Conservation (phyloP, 441 rosid species). For the Isatis lusitanica region DNA sequence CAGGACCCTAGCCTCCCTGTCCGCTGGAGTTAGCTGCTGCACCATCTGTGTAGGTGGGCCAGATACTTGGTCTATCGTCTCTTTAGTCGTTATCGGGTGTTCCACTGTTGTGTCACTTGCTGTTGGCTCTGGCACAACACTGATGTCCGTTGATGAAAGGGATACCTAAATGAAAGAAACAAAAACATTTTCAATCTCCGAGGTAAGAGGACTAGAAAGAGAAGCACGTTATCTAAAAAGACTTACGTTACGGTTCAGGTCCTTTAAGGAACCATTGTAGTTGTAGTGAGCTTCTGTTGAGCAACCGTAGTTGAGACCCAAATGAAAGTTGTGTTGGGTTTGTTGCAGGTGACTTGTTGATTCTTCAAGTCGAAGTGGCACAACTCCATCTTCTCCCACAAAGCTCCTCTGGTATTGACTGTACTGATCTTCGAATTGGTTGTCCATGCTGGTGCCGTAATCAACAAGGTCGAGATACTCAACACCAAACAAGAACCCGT, state of each 20-base stretch:
- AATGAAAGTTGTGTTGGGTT: constrained; percentile 47
- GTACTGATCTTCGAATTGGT: constrained; percentile 45
- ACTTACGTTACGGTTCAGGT: constrained; percentile 11
- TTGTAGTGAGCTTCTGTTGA: constrained; percentile 49
- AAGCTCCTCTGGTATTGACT: constrained; percentile 48
- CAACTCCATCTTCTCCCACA: constrained; percentile 72
- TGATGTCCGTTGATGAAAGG: constrained; percentile 61
- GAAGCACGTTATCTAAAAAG: not conserved
- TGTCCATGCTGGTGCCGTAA: constrained; percentile 55
- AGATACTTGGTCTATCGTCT: constrained; percentile 60
- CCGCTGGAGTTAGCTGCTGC: constrained; percentile 66
- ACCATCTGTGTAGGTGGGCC: constrained; percentile 53
- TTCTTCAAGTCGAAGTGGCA: constrained; percentile 60
- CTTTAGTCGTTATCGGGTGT: constrained; percentile 52
- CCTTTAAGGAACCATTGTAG: constrained; percentile 50
- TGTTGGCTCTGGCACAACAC: constrained; percentile 73
- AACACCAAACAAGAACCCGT: constrained; percentile 58
- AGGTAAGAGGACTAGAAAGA: not conserved
- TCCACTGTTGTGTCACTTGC: constrained; percentile 58
- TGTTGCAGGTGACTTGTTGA: constrained; percentile 48
- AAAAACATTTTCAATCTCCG: not conserved
- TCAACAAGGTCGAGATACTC: constrained; percentile 81
- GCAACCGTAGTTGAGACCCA: constrained; percentile 52
- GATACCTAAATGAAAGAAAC: constrained; percentile 31
- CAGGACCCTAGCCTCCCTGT: constrained; percentile 85